These are phyloP conservation scores for Microbotryum lychnidis-dioicae DNA, from an alignment of 1,284 basidiomycete species.

Conservation along the genomic window DNA sequence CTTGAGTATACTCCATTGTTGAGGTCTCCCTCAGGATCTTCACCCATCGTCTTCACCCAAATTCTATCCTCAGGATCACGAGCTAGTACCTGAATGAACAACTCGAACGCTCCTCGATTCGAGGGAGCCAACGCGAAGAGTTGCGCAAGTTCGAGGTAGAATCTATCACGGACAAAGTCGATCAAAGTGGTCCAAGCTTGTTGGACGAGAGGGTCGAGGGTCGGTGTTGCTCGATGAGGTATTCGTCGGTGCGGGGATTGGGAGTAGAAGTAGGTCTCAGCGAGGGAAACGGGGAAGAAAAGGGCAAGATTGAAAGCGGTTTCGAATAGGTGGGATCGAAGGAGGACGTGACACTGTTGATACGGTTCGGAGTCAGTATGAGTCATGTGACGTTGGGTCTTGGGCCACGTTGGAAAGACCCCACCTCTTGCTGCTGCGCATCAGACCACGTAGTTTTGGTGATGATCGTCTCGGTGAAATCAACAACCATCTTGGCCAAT, in stretches of 20 bases:
- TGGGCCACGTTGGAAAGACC: too few species aligned
- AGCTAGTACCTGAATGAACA: slow-evolving; percentile 10
- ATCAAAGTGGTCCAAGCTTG: not conserved
- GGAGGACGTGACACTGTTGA: not conserved
- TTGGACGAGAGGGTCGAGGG: not conserved
- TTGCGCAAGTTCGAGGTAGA: not conserved
- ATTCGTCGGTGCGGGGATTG: slow-evolving; percentile 3
- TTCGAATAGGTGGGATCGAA: not conserved
- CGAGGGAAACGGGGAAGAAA: not conserved
- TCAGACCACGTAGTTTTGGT: not conserved
- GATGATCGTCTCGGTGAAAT: not conserved
- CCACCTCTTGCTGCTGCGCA: not conserved
- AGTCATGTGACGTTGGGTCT: not conserved
- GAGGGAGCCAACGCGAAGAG: not conserved
- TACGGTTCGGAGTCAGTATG: not conserved
- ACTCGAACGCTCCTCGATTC: slow-evolving; percentile 9
- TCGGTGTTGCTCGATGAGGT: not conserved
- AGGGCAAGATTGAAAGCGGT: not conserved
- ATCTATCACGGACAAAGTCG: not conserved
- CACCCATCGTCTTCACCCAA: too few species aligned
- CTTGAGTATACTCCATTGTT: not conserved
- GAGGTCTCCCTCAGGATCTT: too few species aligned
- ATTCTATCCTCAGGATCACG: too few species aligned
- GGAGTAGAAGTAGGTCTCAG: not conserved
- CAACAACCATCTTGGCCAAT: not conserved